These are phyloP conservation scores for Cercospora berteroae DNA, from an alignment of 2,329 filamentous ascomycete genomes.

Conservation along the genomic window DNA sequence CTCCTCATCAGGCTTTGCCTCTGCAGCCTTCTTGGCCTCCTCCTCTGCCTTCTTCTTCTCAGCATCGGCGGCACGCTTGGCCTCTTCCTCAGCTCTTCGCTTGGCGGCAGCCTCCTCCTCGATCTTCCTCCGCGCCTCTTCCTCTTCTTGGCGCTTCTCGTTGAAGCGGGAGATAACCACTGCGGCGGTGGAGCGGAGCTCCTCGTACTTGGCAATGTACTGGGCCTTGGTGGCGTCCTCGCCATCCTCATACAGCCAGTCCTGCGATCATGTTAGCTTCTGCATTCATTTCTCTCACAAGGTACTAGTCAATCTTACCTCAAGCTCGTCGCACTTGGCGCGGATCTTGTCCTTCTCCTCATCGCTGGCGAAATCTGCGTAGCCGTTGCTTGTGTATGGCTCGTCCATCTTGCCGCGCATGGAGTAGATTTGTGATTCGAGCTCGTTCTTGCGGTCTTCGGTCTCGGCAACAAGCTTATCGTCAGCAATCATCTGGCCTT, in stretches of 20 bases:
- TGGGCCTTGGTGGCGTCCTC: constrained; percentile 91
- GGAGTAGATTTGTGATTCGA: constrained; percentile 97
- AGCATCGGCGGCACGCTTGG: constrained; percentile 75
- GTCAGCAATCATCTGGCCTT: constrained; percentile 90
- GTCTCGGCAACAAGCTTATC: constrained; percentile 98
- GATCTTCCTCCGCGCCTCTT: constrained; percentile 65
- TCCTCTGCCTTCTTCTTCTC: constrained; percentile 55
- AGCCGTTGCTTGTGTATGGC: constrained; percentile 57
- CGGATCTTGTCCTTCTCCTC: constrained; percentile 88
- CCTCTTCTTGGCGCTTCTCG: constrained; percentile 88
- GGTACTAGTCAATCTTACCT: constrained; percentile 61
- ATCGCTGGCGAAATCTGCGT: constrained; percentile 77
- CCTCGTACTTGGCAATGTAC: constrained; percentile 93
- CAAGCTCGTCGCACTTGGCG: constrained; percentile 75
- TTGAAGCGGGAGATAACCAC: constrained; percentile 93
- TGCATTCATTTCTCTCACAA: background rate
- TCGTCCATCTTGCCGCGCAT: constrained; percentile 93
- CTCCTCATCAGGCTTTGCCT: constrained; percentile 48
- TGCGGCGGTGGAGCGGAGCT: constrained; percentile 85
- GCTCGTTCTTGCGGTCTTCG: constrained; percentile 99
- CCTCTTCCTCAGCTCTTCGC: constrained; percentile 65
- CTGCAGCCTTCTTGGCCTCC: constrained; percentile 46
- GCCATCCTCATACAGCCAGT: constrained; percentile 97
- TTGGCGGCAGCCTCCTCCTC: constrained; percentile 66
- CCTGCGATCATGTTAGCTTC: constrained; percentile 52